A percentile compares a stretch with the other conserved stretches of the same genome.
phyloP scores from a whole-genome alignment of 2,329 filamentous ascomycete genomes.

The Gliomastix tumulicola region DNA sequence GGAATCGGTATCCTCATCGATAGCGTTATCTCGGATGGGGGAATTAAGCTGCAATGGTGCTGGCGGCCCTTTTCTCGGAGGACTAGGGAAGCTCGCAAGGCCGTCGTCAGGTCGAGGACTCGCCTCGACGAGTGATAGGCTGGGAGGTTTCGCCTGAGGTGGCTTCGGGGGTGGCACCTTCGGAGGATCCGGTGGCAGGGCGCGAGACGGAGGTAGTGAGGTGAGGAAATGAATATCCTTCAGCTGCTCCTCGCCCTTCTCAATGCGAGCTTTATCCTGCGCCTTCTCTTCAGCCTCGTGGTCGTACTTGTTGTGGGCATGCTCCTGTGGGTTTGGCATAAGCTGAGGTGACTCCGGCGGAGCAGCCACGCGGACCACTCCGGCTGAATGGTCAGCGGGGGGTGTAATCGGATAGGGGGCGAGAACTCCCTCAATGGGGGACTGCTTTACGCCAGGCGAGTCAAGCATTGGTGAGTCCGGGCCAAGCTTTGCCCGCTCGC shows the following conservation, averaged over 20 bases:
- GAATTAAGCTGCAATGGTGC: constrained; percentile 66
- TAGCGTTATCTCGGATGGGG: constrained; percentile 6
- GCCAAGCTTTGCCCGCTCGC: constrained; percentile 1
- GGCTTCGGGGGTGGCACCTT: constrained; percentile 44
- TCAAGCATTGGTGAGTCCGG: constrained; percentile 43
- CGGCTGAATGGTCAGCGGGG: constrained; percentile 39
- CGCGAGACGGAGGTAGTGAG: constrained; percentile 49
- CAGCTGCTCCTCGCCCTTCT: constrained; percentile 30
- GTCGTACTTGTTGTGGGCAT: constrained; percentile 50
- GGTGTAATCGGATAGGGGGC: constrained; percentile 61
- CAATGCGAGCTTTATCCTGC: constrained; percentile 36
- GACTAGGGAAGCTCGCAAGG: constrained; percentile 44
- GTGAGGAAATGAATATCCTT: constrained; percentile 31
- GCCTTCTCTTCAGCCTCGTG: constrained; percentile 44
- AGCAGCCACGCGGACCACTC: too few species aligned
- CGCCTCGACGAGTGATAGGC: constrained; percentile 32
- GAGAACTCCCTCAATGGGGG: constrained; percentile 51
- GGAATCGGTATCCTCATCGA: constrained; percentile 61
- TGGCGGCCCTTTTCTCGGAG: constrained; percentile 75
- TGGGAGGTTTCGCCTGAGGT: constrained; percentile 28
- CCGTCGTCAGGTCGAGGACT: constrained; percentile 36
- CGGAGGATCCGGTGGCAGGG: constrained; percentile 43
- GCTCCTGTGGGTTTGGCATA: constrained; percentile 56
- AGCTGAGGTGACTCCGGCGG: constrained; percentile 1
- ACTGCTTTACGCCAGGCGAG: constrained; percentile 43